These are phyloP conservation scores for Aspergillus tamarii DNA, from an alignment of 2,329 filamentous ascomycete species.

Conservation along the genomic window DNA sequence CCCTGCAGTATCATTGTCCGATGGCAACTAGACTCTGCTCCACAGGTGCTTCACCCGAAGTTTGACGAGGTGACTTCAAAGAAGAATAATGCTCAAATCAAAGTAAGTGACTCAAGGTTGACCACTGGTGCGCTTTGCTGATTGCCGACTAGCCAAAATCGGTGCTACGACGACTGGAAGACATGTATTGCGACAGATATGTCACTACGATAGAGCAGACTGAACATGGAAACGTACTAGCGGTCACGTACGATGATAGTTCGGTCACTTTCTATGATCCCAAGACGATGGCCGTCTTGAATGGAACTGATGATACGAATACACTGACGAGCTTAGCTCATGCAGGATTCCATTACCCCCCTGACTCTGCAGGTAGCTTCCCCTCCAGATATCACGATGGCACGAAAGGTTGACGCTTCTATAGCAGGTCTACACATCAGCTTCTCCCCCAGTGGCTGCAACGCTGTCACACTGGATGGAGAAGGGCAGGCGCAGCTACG, in stretches of 20 bases:
- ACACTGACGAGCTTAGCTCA: conserved; percentile 73
- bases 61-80: conserved; percentile 76
- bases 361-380: conserved; percentile 63
- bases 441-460: conserved; percentile 50
- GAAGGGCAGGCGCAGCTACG: conserved; percentile 44
- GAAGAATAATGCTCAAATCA: conserved; percentile 56
- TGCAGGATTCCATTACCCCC: conserved; percentile 73
- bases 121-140: conserved; percentile 17
- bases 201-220: conserved; percentile 69
- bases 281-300: conserved; percentile 69
- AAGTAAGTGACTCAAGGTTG: conserved; percentile 28
- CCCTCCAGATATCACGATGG: neutral
- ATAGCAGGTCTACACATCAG: conserved; percentile 38
- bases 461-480: conserved; percentile 41
- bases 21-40: conserved; percentile 74
- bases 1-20: conserved; percentile 75
- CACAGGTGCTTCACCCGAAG: conserved; percentile 70
- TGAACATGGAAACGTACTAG: conserved; percentile 72
- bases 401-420: conserved; percentile 15
- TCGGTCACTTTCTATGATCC: conserved; percentile 80
- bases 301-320: conserved; percentile 64
- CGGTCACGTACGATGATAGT: conserved; percentile 77
- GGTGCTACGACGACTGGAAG: conserved; percentile 66
- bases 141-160: conserved; percentile 46
- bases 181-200: conserved; percentile 70